phyloP scores from a whole-genome alignment of 495 filamentous ascomycete species.

The Aspergillus mulundensis region DNA sequence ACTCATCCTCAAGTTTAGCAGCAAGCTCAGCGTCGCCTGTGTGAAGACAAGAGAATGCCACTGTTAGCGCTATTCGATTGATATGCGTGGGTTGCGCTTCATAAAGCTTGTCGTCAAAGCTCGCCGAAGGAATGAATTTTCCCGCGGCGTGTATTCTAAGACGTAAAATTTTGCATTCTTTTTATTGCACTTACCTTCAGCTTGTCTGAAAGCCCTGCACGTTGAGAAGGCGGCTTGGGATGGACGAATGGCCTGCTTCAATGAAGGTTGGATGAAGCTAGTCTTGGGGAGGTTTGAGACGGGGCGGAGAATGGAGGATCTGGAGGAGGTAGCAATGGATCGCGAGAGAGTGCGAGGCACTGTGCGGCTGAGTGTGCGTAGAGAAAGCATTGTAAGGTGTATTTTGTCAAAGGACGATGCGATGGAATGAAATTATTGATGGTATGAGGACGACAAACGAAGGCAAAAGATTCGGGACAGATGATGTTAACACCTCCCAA shows the following conservation, averaged over 20 bases:
- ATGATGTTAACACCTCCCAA: conserved; percentile 34
- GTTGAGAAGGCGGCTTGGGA: conserved; percentile 72
- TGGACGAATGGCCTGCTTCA: conserved; percentile 49
- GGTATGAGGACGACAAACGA: conserved; percentile 17
- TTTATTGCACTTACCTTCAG: conserved; percentile 46
- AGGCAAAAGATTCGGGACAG: conserved; percentile 20
- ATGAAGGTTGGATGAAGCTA: conserved; percentile 44
- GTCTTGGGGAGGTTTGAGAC: conserved; percentile 42
- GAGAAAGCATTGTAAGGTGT: conserved; percentile 66
- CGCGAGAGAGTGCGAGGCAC: conserved; percentile 65
- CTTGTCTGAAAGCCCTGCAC: conserved; percentile 52
- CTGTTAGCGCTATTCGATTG: background rate
- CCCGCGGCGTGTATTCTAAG: no score
- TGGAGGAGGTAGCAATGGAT: conserved; percentile 48
- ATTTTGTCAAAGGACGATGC: conserved; percentile 4
- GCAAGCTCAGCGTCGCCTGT: conserved; percentile 46
- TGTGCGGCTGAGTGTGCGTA: conserved; percentile 66
- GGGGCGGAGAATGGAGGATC: conserved; percentile 44
- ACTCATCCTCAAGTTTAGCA: conserved; percentile 46
- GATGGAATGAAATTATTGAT: conserved; percentile 13
- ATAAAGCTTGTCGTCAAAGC: background rate
- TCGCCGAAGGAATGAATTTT: no score
- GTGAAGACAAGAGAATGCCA: background rate
- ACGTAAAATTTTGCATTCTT: background rate
- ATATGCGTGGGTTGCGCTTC: background rate